These are phyloP conservation scores for Actinomucor elegans DNA, from an alignment of 371 early-diverging fungal species.

Conservation along the genomic window DNA sequence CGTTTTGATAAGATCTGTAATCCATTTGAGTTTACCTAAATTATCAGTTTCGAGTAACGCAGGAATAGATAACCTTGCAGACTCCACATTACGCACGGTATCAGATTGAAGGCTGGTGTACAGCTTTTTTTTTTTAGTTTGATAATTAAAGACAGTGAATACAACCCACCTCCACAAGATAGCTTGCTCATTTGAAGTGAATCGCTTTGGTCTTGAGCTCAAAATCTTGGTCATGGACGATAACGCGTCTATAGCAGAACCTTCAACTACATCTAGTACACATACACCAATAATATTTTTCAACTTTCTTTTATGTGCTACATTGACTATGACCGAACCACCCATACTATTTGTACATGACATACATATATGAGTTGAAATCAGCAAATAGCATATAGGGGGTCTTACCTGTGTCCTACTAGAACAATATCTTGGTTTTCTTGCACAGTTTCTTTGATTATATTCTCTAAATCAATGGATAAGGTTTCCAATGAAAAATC, in stretches of 20 bases:
- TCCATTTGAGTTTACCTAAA: constrained; percentile 53
- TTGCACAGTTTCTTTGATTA: constrained; percentile 41
- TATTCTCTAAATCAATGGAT: constrained; percentile 55
- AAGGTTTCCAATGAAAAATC: constrained; percentile 61
- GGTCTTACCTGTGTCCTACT: constrained; percentile 80
- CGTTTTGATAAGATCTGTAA: constrained; percentile 70
- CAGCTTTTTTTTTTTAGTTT: neutral
- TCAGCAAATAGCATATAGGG: too few relatives aligned
- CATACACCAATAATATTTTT: constrained; percentile 69
- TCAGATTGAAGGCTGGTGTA: constrained; percentile 55
- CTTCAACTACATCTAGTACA: constrained; percentile 92
- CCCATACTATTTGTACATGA: constrained; percentile 72
- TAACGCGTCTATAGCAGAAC: constrained; percentile 79
- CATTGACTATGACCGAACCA: constrained; percentile 83
- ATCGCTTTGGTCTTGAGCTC: constrained; percentile 60
- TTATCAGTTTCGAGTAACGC: constrained; percentile 32
- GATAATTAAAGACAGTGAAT: too few relatives aligned
- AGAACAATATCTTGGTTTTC: constrained; percentile 60
- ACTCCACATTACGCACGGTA: constrained; percentile 65
- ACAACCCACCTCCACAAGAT: constrained; percentile 66
- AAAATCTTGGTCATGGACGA: constrained; percentile 64
- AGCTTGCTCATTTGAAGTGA: constrained; percentile 61
- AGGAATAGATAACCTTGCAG: constrained; percentile 81
- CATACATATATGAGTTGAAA: neutral
- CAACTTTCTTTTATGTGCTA: constrained; percentile 53